Conservation (phyloP, 2,329 filamentous ascomycete species). For the Diaporthe australafricana region DNA sequence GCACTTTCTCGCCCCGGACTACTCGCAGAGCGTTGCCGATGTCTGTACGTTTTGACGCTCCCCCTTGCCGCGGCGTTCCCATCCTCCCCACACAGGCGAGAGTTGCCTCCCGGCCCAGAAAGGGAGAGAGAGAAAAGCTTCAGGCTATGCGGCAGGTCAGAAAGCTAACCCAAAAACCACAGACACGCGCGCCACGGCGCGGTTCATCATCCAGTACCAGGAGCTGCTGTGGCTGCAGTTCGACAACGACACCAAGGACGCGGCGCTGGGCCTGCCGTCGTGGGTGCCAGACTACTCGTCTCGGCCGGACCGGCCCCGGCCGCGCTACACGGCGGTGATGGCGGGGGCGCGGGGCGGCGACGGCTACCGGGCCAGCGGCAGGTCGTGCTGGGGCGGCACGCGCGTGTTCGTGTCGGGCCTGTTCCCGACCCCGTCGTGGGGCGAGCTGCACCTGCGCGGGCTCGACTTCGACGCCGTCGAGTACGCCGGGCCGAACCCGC, state of each 20-base stretch:
- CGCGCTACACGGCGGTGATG: not conserved
- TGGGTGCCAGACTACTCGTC: slow-evolving; percentile 27
- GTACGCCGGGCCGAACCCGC: slow-evolving; percentile 11
- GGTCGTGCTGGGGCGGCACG: not conserved
- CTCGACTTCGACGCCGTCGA: not conserved
- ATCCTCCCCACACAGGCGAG: too few relatives aligned
- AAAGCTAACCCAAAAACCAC: not conserved
- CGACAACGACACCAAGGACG: slow-evolving; percentile 19
- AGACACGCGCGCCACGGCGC: slow-evolving; percentile 12
- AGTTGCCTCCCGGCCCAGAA: not conserved
- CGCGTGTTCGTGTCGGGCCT: not conserved
- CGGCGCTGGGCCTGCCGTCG: not conserved
- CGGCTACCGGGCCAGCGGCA: not conserved
- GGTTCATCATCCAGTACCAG: slow-evolving; percentile 24
- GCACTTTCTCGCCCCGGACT: slow-evolving; percentile 9
- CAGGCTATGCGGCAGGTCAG: not conserved
- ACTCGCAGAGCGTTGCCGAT: slow-evolving; percentile 20
- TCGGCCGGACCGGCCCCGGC: not conserved
- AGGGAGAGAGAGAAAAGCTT: too few relatives aligned
- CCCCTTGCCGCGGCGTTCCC: not conserved
- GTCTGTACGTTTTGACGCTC: not conserved
- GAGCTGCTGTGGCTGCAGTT: slow-evolving; percentile 18
- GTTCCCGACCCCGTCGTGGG: slow-evolving; percentile 1
- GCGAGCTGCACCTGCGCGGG: slow-evolving; percentile 15
- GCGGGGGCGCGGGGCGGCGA: not conserved